Evolutionary conservation across 768 basidiomycete genomes (phyloP), one percentile per base, ranked within the genome.

Genomic region (Boletellus emodensis): DNA sequence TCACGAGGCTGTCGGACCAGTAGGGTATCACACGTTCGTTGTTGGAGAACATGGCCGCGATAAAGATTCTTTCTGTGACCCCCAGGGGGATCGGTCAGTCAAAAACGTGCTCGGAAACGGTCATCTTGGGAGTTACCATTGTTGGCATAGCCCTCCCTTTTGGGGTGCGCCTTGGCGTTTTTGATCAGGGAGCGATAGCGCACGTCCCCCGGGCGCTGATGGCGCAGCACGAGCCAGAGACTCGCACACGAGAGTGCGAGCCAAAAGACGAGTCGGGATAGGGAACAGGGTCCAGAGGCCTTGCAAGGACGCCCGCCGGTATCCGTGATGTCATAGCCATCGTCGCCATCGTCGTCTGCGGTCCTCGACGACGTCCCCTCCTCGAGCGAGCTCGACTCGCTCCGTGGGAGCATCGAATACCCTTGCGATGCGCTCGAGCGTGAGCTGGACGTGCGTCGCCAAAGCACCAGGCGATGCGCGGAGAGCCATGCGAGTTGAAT

Each of bases 21-120:
- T 71, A 71, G 0, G 72, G 71, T 24, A 76, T 57, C 1, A 75
- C 63, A 0, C 42, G 46, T 46, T 68, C 59, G 36, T 74, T 73
- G 45, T 75, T 64, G 60, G 62, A 67, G 52, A 77, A 71, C 62
- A 74, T 70, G 3, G 71, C 73, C 0, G 46, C 55, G 12, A 62
- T 48, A 34, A 54, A 62, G 10, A 64, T 49, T 8, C 49, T 54
- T 17, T 58, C 62, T 62, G 1, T 7, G 28, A 10, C 11, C 30
- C 30, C 30, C 30, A 10, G 9, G 30, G 30, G 30, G 30, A 2
- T 30, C 11, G 30, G 30, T 11, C 6, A 30, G 30, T 30, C 30
- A 30, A 30, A 30, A 30, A 30, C 30, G 30, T 30, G 30, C 9
- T 30, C 11, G 30, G 30, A 30, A 30, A 30, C 11, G 30, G 7